Conservation (phyloP, 352 stramenopile genomes). For the Globisporangium radiosum region DNA sequence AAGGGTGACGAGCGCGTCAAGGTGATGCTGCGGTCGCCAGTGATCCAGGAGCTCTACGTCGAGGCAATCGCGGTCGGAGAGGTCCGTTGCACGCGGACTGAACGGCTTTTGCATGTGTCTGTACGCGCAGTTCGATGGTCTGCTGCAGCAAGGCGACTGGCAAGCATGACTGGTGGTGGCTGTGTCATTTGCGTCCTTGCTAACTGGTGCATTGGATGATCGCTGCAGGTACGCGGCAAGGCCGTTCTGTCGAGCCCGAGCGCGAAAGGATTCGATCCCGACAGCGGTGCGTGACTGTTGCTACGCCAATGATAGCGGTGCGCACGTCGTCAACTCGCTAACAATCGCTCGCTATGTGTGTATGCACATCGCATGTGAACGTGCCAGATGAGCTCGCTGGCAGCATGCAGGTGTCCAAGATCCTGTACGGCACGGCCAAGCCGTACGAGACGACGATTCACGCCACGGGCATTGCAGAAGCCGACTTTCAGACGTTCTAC, state of each 20-base stretch:
- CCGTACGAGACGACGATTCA: conserved; percentile 74
- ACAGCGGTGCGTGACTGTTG: conserved; percentile 1
- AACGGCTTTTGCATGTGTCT: background rate
- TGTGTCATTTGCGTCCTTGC: too few species aligned
- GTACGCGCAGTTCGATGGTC: too few species aligned
- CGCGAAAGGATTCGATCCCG: conserved; percentile 1
- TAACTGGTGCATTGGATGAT: background rate
- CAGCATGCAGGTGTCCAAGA: conserved; percentile 72
- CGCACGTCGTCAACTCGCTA: too few species aligned
- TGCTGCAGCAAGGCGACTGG: too few species aligned
- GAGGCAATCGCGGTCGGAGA: conserved; percentile 77
- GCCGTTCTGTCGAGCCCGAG: conserved; percentile 24
- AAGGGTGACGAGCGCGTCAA: conserved; percentile 85
- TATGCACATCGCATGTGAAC: too few species aligned
- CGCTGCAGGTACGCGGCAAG: conserved; percentile 57
- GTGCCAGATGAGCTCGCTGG: conserved; percentile 13
- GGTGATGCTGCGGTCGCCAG: conserved; percentile 52
- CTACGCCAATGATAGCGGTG: background rate
- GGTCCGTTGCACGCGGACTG: conserved; percentile 15
- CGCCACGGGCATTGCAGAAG: conserved; percentile 50
- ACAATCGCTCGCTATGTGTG: background rate
- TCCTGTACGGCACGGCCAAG: conserved; percentile 65
- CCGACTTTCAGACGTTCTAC: conserved; percentile 82
- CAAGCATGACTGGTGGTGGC: too few species aligned
- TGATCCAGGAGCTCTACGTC: conserved; percentile 69